Conservation (phyloP, 129 eudicot species). For the Glebionis coronaria region DNA sequence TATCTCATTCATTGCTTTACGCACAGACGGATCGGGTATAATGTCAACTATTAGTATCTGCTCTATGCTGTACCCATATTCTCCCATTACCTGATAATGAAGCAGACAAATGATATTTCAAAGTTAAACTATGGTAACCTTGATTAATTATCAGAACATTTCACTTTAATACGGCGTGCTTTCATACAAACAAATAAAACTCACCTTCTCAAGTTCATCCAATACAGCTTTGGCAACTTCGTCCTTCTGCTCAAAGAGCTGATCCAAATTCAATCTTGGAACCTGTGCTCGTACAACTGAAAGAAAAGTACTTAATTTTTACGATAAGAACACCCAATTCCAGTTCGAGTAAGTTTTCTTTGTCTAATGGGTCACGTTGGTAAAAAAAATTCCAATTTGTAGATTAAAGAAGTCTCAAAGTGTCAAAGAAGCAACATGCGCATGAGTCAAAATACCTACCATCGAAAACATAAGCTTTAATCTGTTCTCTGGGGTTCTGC, state of each 20-base stretch:
- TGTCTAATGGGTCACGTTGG: too few species aligned
- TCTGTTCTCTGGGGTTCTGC: conserved; percentile 90
- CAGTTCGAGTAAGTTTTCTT: too few species aligned
- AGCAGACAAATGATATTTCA: neutral
- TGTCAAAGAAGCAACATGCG: neutral
- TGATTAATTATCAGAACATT: neutral
- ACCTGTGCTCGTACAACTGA: conserved; percentile 67
- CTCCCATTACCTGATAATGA: conserved; percentile 99
- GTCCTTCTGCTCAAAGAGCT: conserved; percentile 71
- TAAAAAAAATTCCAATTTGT: too few species aligned
- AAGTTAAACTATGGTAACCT: neutral
- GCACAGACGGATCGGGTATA: conserved; percentile 80
- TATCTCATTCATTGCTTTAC: conserved; percentile 16
- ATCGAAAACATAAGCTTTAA: conserved; percentile 92
- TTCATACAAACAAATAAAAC: neutral
- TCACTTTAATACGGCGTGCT: too few species aligned
- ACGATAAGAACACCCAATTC: too few species aligned
- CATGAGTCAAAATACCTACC: conserved; percentile 35
- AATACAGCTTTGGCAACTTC: conserved; percentile 67
- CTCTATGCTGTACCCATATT: conserved; percentile 85
- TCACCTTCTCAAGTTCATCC: conserved; percentile 85
- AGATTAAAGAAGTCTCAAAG: too few species aligned
- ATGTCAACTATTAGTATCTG: conserved; percentile 96
- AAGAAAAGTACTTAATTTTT: neutral
- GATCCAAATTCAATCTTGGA: conserved; percentile 66